Conservation (phyloP, 2,329 filamentous ascomycete species). For the Diaporthe citri region DNA sequence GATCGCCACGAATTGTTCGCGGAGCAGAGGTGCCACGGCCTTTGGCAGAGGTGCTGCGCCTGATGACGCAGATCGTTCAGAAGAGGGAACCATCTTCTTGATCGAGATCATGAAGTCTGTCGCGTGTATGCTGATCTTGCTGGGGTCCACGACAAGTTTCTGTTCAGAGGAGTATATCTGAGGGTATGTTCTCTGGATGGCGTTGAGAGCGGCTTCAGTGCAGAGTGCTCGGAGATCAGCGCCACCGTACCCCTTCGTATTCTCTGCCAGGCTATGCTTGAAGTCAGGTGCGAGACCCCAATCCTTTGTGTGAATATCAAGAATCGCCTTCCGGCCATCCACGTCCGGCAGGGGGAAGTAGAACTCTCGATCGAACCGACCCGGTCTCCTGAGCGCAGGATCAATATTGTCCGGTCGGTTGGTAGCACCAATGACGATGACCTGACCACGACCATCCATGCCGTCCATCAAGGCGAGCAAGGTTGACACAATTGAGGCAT, state of each 20-base stretch:
- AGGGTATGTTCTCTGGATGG: conserved; percentile 94
- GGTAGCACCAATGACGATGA: conserved; percentile 98
- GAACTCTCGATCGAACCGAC: conserved; percentile 96
- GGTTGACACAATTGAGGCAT: conserved; percentile 96
- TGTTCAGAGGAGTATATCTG: conserved; percentile 94
- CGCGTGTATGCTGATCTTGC: conserved; percentile 86
- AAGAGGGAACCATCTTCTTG: conserved; percentile 96
- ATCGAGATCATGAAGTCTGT: conserved; percentile 98
- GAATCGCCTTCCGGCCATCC: conserved; percentile 83
- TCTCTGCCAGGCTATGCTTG: conserved; percentile 85
- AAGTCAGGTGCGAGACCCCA: conserved; percentile 88
- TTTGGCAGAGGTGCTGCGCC: conserved; percentile 85
- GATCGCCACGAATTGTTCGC: conserved; percentile 78
- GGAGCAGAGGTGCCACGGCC: conserved; percentile 83
- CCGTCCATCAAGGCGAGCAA: conserved; percentile 96
- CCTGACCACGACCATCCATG: conserved; percentile 97
- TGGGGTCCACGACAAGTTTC: conserved; percentile 89
- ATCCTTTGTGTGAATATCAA: conserved; percentile 94
- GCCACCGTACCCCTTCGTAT: conserved; percentile 97
- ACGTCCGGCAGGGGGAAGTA: conserved; percentile 94
- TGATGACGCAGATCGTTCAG: conserved; percentile 88
- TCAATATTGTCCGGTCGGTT: conserved; percentile 98
- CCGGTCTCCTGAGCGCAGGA: conserved; percentile 91
- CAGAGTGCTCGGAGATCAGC: conserved; percentile 94
- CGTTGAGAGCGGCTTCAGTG: conserved; percentile 95